These are phyloP conservation scores for Edaphochlamys debaryana DNA, from an alignment of 139 green algal species.

Conservation along the genomic window DNA sequence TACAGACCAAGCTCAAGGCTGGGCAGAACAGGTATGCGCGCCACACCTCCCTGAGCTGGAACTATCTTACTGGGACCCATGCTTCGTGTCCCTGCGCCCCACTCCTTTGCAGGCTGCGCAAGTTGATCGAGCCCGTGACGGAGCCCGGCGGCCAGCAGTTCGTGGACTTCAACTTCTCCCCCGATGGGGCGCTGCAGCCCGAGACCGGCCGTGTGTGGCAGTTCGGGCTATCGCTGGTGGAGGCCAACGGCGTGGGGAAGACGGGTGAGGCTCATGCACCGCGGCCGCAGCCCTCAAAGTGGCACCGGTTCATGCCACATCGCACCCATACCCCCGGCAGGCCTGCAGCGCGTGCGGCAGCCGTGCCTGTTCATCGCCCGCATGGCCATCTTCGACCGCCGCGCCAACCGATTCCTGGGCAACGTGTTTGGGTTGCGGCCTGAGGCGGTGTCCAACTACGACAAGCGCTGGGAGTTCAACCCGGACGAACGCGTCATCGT, in stretches of 20 bases:
- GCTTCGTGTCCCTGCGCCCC: neutral
- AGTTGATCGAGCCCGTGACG: constrained; percentile 40
- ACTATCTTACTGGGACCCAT: too few relatives aligned
- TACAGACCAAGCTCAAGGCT: constrained; percentile 59
- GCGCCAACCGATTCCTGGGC: constrained; percentile 57
- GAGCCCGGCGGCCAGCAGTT: constrained; percentile 56
- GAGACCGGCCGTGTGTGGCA: constrained; percentile 48
- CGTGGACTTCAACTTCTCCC: constrained; percentile 49
- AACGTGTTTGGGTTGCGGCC: constrained; percentile 58
- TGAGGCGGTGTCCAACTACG: constrained; percentile 22
- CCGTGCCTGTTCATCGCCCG: constrained; percentile 51
- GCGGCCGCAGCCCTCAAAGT: too few relatives aligned
- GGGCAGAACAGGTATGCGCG: constrained; percentile 47
- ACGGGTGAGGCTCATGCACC: constrained; percentile 54
- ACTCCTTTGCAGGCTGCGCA: constrained; percentile 26
- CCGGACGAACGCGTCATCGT: constrained; percentile 45
- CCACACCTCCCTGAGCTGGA: too few relatives aligned
- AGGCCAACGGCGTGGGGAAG: constrained; percentile 49
- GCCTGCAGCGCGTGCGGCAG: constrained; percentile 34
- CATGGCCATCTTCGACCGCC: constrained; percentile 54
- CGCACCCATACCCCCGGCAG: constrained; percentile 21
- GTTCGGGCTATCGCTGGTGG: constrained; percentile 47
- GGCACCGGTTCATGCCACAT: too few relatives aligned
- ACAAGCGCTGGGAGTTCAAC: constrained; percentile 54
- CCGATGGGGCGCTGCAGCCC: constrained; percentile 48